Percentiles rank a stretch among this genome's conserved stretches.
Evolutionary conservation across 495 filamentous ascomycete genomes (phyloP).

Genomic region (Corynascus novoguineensis): DNA sequence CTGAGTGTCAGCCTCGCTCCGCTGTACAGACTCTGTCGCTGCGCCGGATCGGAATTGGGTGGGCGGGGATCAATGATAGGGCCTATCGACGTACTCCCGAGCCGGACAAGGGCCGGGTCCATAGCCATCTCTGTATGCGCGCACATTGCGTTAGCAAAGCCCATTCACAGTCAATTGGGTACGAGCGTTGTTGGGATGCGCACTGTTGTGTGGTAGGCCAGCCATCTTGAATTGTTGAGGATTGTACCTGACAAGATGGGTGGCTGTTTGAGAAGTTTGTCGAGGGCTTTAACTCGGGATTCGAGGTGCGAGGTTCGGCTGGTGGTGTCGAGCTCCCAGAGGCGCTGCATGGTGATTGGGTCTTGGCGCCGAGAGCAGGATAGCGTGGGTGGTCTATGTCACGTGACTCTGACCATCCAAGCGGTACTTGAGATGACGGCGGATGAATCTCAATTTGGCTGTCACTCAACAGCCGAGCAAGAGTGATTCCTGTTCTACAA

Average conservation of each 20-base stretch:
- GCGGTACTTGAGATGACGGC: no score
- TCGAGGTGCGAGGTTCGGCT: constrained; percentile 4
- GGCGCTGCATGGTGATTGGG: not conserved
- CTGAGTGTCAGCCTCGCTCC: not conserved
- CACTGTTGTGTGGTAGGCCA: constrained; percentile 40
- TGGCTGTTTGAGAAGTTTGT: not conserved
- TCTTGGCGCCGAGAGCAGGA: constrained; percentile 14
- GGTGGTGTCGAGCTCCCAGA: constrained; percentile 5
- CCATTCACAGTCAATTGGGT: not conserved
- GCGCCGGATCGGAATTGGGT: not conserved
- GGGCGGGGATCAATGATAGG: constrained; percentile 13
- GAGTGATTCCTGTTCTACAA: no score
- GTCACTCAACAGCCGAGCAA: no score
- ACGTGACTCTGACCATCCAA: not conserved
- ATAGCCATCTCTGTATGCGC: constrained; percentile 48
- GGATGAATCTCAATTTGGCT: no score
- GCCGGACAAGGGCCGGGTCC: constrained; percentile 75
- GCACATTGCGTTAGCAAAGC: constrained; percentile 2
- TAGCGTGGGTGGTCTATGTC: not conserved
- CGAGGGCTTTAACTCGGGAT: not conserved
- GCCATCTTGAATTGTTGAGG: constrained; percentile 35
- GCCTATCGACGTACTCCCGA: constrained; percentile 62
- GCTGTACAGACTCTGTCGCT: no score
- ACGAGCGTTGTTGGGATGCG: constrained; percentile 11
- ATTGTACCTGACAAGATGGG: not conserved